Base-by-base conservation (phyloP, 129 eudicot species). In the Chrysanthemum seticuspe region DNA sequence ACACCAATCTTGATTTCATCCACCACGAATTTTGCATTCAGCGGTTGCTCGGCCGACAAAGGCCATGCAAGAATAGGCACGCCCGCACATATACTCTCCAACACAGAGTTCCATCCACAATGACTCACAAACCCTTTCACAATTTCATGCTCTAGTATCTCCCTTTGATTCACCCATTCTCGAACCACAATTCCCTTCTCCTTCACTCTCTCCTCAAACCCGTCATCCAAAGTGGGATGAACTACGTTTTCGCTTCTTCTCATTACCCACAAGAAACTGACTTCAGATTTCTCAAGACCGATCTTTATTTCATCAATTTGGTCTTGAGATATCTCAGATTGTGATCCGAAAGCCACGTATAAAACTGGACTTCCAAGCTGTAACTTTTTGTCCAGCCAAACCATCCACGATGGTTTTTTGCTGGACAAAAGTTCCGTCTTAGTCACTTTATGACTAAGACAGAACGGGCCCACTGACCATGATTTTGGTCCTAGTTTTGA, bases 341-440 rank as follows among this genome's bases (percentile, higher is more conserved):
- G 90, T 1, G 95, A 74, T 21, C 95, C 95, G 11, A 88, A 88
- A 5, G 88, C 90, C 4, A 85, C 73, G 31, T 88, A 88, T 6
- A 85, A 54, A 29, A 85, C 91, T 0, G 78, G 29, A 27, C 65
- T 21, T 16, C 85, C 83, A 11, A 78, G 68, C 2, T 27, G 62
- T 59, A 76, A 76, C 49, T 58, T 85, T 18, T 36, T 15, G 63
- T 88, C 87, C 1, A 88, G 82, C 95, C 95, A 88, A 3, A 55
- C 21, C 5, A 85, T 70, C 91, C 91, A 88, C 19, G 27, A 7
- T 0, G 87, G 74, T 45, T 65, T 70, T 2, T 57, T 27, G 4
- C 14, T 14, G 18, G 64, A 31, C 65, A 16, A 63, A 59, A 1
- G 10, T 12, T 7, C 23, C 10, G 12, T 53, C 23, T 34, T 2